phyloP scores from a whole-genome alignment of 208 protist genomes.

The Leishmania guyanensis region DNA sequence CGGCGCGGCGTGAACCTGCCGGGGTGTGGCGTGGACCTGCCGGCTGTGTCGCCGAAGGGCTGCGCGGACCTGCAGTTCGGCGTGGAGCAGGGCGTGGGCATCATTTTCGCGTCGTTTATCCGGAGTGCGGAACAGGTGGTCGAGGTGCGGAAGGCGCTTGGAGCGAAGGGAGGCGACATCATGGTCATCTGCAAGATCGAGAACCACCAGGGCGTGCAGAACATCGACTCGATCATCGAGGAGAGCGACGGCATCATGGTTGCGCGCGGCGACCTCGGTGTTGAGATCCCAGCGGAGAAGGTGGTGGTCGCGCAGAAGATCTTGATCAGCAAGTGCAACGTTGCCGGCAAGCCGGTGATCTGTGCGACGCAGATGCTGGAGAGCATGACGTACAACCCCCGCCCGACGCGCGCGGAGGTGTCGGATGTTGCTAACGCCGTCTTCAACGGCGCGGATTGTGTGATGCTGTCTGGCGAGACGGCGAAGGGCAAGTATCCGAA shows the following conservation, averaged over 20 bases:
- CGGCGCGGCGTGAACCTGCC: conserved; percentile 91
- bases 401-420: too few species aligned
- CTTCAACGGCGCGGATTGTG: too few species aligned
- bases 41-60: conserved; percentile 94
- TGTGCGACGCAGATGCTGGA: too few species aligned
- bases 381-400: too few species aligned
- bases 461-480: too few species aligned
- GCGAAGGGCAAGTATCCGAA: too few species aligned
- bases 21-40: conserved; percentile 86
- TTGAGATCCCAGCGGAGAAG: conserved; percentile 98
- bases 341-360: conserved; percentile 96
- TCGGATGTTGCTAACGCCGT: too few species aligned
- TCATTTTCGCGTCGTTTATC: conserved; percentile 99
- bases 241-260: conserved; percentile 99
- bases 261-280: conserved; percentile 98
- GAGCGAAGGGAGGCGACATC: conserved; percentile 88
- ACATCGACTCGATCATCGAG: conserved; percentile 98
- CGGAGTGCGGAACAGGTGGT: conserved; percentile 93
- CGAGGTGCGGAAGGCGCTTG: conserved; percentile 92
- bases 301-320: conserved; percentile 98
- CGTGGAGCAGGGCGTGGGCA: conserved; percentile 97
- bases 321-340: conserved; percentile 98
- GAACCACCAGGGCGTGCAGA: conserved; percentile 97
- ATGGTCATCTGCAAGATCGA: conserved; percentile 99
- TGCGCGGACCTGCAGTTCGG: conserved; percentile 93